Evolutionary conservation across 2,329 filamentous ascomycete genomes (phyloP), one percentile per base, ranked within the genome.

Genomic region (Neofusicoccum cordaticola): DNA sequence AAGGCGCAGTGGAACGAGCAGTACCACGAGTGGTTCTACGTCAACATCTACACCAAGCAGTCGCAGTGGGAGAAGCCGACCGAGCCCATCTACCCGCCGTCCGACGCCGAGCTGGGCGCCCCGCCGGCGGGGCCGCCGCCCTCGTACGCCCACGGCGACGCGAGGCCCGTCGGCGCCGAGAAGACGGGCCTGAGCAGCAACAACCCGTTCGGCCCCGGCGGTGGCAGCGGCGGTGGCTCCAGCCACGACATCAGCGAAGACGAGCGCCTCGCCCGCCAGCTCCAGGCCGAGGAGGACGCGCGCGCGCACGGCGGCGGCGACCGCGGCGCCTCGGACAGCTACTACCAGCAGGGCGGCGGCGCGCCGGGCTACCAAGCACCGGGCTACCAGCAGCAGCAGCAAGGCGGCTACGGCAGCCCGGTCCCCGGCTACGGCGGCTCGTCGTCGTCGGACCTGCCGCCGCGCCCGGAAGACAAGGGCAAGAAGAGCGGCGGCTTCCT

Each of bases 21-120:
- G 73, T 97, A 97, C 81, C 89, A 89, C 72, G 90, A 95, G 84
- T 97, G 91, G 89, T 97, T 95, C 85, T 97, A 91, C 80, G 90
- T 97, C 66, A 95, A 97, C 80, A 86, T 90, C 67, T 86, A 88
- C 77, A 97, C 93, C 68, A 95, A 95, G 73, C 85, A 90, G 74
- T 96, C 93, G 4, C 90, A 94, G 84, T 97, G 93, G 93, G 90
- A 96, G 4, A 89, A 87, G 70, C 93, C 93, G 17, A 91, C 88
- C 42, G 84, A 84, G 62, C 88, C 90, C 48, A 87, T 87, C 61
- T 85, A 86, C 68, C 82, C 85, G 15, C 77, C 83, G 7, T 77
- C 74, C 34, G 74, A 75, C 6, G 81, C 63, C 37, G 70, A 77
- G 63, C 71, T 75, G 53, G 74, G 77, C 42, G 70, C 76, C 50